These are phyloP conservation scores for Globisporangium heterothallicum DNA, from an alignment of 352 stramenopile genomes.

Conservation along the genomic window DNA sequence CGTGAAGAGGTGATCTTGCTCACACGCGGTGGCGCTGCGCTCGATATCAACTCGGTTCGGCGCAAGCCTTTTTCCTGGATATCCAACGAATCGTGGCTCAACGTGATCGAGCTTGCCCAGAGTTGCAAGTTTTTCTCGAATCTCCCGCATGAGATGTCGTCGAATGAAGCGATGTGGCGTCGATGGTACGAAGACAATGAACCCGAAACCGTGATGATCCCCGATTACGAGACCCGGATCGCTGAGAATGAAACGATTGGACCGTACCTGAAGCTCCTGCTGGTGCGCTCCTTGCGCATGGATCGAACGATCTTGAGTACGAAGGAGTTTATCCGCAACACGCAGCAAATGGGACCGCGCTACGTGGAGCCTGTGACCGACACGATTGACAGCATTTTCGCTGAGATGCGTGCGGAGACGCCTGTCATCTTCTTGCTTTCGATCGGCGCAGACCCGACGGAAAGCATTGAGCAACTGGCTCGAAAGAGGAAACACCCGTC, in stretches of 20 bases:
- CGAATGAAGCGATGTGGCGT: slow-evolving; percentile 95
- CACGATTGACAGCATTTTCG: slow-evolving; percentile 98
- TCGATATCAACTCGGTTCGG: slow-evolving; percentile 96
- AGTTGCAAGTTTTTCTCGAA: slow-evolving; percentile 96
- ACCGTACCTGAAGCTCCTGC: slow-evolving; percentile 94
- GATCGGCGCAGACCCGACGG: slow-evolving; percentile 95
- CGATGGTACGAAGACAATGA: slow-evolving; percentile 98
- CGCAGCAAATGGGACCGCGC: slow-evolving; percentile 92
- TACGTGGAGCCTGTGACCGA: slow-evolving; percentile 99
- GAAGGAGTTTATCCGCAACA: slow-evolving; percentile 97
- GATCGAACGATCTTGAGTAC: slow-evolving; percentile 96
- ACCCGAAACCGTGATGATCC: slow-evolving; percentile 93
- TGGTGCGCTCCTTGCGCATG: slow-evolving; percentile 96
- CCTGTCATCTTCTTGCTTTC: slow-evolving; percentile 98
- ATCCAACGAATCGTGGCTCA: slow-evolving; percentile 96
- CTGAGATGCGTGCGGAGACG: slow-evolving; percentile 93
- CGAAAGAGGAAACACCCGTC: slow-evolving; percentile 96
- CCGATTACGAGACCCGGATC: slow-evolving; percentile 93
- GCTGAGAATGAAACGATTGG: slow-evolving; percentile 92
- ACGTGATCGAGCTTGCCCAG: slow-evolving; percentile 95
- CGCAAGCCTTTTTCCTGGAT: slow-evolving; percentile 97
- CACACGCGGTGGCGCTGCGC: slow-evolving; percentile 91
- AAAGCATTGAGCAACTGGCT: slow-evolving; percentile 96
- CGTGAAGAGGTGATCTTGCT: slow-evolving; percentile 93
- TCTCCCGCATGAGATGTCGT: slow-evolving; percentile 94